Conservation (phyloP, 1,284 basidiomycete genomes). For the Rhodotorula sp. region DNA sequence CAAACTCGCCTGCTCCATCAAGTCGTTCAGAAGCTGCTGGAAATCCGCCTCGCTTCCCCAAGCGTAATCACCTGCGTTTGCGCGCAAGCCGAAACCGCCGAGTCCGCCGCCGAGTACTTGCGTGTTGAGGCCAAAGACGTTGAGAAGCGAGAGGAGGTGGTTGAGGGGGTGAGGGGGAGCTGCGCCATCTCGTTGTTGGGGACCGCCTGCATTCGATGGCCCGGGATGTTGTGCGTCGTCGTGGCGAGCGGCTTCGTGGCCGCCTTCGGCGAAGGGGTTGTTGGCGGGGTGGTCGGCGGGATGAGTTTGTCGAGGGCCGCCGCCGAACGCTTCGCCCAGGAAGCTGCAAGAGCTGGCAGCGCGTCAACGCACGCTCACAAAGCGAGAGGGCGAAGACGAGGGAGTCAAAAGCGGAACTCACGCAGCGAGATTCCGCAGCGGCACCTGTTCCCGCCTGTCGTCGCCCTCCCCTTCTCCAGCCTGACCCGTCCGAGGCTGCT, state of each 20-base stretch:
- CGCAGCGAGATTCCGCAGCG: constrained; percentile 31
- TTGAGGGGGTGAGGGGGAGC: not conserved
- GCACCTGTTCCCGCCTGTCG: constrained; percentile 16
- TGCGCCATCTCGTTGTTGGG: not conserved
- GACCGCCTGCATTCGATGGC: too few species aligned
- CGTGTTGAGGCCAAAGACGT: constrained; percentile 15
- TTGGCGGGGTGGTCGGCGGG: constrained; percentile 34
- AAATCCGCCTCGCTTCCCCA: constrained; percentile 31
- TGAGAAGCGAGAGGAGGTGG: constrained; percentile 20
- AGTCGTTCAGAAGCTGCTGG: constrained; percentile 34
- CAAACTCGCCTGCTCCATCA: constrained; percentile 34
- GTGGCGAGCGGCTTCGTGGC: constrained; percentile 8
- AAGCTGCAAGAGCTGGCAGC: constrained; percentile 6
- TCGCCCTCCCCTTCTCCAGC: not conserved
- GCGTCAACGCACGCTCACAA: not conserved
- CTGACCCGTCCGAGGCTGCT: constrained; percentile 8
- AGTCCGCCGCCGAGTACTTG: constrained; percentile 12
- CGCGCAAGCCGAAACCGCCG: constrained; percentile 1
- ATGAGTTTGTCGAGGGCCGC: constrained; percentile 8
- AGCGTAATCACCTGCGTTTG: constrained; percentile 29
- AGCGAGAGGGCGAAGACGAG: not conserved
- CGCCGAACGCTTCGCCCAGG: constrained; percentile 36
- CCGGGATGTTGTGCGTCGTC: not conserved
- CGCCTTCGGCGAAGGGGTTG: constrained; percentile 40
- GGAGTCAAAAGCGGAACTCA: not conserved